A percentile compares a stretch with the other conserved stretches of the same genome.
These are phyloP conservation scores for Phytopythium oedochilum DNA, from an alignment of 352 stramenopile genomes.

Conservation along the genomic window DNA sequence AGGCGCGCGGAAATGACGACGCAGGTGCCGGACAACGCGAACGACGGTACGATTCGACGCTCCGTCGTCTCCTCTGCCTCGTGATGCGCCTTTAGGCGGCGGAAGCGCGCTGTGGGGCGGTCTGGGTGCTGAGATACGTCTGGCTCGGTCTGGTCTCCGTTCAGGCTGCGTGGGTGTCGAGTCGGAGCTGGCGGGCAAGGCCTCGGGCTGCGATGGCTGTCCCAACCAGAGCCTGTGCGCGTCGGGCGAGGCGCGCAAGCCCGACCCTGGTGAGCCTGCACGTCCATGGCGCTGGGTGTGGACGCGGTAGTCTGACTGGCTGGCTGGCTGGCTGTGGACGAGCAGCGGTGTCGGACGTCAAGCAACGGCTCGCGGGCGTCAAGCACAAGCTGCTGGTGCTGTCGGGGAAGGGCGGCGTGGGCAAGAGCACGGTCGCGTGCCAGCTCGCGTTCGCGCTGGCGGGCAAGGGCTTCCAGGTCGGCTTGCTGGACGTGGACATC, in stretches of 20 bases:
- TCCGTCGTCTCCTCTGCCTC: neutral
- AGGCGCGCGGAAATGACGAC: conserved; percentile 23
- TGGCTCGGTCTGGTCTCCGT: neutral
- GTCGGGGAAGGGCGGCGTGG: conserved; percentile 98
- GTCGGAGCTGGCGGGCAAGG: conserved; percentile 94
- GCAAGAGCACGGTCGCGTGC: conserved; percentile 98
- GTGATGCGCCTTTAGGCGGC: neutral
- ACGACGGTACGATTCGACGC: conserved; percentile 31
- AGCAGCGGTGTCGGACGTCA: conserved; percentile 82
- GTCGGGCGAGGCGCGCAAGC: conserved; percentile 85
- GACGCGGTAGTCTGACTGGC: neutral
- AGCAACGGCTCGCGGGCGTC: conserved; percentile 64
- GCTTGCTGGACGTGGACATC: conserved; percentile 99
- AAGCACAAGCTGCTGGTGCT: conserved; percentile 99
- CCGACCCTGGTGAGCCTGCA: conserved; percentile 61
- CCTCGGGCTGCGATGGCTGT: conserved; percentile 94
- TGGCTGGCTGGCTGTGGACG: conserved; percentile 20
- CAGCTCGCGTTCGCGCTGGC: conserved; percentile 97
- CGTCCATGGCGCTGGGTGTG: no score
- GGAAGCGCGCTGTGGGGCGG: neutral
- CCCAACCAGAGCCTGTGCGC: conserved; percentile 97
- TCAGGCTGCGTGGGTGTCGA: conserved; percentile 93
- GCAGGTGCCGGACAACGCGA: conserved; percentile 49
- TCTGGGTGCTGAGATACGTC: neutral
- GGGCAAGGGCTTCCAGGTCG: conserved; percentile 92